Conservation (phyloP, 345 rosid genomes). For the Eucalyptus grandis region DNA sequence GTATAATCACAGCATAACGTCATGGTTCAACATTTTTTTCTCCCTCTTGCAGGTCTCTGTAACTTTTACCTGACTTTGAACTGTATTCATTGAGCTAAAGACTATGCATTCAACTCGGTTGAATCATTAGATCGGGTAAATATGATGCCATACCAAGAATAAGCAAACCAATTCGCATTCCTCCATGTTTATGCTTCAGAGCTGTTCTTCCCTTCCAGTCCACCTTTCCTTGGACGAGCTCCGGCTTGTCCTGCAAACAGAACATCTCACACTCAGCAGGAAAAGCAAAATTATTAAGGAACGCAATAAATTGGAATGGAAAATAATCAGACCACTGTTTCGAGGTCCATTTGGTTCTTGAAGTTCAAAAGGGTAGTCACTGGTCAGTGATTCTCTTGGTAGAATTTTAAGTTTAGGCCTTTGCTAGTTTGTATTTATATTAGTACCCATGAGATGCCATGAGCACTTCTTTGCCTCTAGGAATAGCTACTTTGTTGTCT, state of each 20-base stretch:
- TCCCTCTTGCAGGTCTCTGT: background rate
- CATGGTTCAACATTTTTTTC: background rate
- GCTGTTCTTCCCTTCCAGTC: constrained; percentile 51
- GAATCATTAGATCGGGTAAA: background rate
- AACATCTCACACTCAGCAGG: background rate
- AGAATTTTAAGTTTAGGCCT: background rate
- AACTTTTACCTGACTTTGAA: background rate
- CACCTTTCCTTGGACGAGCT: constrained; percentile 35
- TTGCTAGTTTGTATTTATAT: background rate
- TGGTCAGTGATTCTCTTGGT: background rate
- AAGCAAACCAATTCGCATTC: constrained; percentile 18
- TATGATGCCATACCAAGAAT: constrained; percentile 10
- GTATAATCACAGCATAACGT: background rate
- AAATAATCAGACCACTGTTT: background rate
- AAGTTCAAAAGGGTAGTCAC: background rate
- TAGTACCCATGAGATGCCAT: background rate
- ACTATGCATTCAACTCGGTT: background rate
- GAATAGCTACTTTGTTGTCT: background rate
- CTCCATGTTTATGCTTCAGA: constrained; percentile 38
- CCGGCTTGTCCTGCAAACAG: constrained; percentile 22
- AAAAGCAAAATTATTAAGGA: background rate
- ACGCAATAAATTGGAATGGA: background rate
- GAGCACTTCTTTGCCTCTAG: background rate
- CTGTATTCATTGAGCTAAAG: background rate
- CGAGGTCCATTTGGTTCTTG: background rate